Evolutionary conservation across 1,139 yeast species (phyloP).

Genomic region (Kazachstania sp.): DNA sequence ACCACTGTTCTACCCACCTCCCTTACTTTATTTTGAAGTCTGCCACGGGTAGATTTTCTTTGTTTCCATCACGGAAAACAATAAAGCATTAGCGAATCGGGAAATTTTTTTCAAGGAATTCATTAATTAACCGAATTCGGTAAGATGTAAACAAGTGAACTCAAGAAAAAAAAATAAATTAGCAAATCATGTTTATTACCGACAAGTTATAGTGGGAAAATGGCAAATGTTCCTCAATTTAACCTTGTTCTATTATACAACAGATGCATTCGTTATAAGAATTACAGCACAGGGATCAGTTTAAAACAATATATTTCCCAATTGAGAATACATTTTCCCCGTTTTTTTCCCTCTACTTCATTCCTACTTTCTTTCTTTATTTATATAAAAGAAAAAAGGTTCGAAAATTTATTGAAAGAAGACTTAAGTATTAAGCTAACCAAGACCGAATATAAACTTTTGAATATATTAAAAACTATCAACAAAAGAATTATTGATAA

Average conservation of each 20-base stretch:
- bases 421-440: no score
- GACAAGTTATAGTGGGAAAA: not conserved
- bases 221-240: no score
- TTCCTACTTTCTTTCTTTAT: not conserved
- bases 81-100: not conserved
- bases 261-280: no score
- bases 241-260: no score
- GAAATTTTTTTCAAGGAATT: not conserved
- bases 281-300: no score
- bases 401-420: no score
- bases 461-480: no score
- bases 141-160: slow-evolving; percentile 1
- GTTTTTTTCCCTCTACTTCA: not conserved
- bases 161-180: not conserved
- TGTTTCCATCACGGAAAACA: not conserved
- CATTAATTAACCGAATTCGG: slow-evolving; percentile 1
- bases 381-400: no score
- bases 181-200: not conserved
- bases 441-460: not conserved
- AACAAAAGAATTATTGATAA: no score
- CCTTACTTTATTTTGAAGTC: no score
- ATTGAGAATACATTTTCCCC: not conserved
- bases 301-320: not conserved
- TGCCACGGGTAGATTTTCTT: no score
- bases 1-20: no score